phyloP scores from a whole-genome alignment of 768 basidiomycete species.

The Lactarius akahatsu region DNA sequence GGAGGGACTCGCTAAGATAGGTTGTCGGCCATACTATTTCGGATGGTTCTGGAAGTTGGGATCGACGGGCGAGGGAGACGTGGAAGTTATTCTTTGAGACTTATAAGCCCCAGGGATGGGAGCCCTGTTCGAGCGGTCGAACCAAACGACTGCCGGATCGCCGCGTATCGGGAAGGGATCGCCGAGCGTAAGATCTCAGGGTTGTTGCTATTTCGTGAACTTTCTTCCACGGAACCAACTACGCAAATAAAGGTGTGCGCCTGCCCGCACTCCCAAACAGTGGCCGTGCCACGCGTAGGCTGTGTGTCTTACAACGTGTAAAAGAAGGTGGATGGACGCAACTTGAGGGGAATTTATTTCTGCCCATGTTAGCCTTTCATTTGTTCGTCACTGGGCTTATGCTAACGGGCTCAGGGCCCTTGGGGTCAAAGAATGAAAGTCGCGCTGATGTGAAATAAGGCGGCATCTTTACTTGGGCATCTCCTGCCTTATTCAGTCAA shows the following conservation, averaged over 20 bases:
- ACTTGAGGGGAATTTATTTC: not conserved
- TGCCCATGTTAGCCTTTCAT: conserved; percentile 5
- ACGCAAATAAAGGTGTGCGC: conserved; percentile 22
- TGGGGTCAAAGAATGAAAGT: conserved; percentile 24
- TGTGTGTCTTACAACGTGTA: conserved; percentile 25
- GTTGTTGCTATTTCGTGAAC: conserved; percentile 26
- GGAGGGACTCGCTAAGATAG: conserved; percentile 37
- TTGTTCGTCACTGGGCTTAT: conserved; percentile 1
- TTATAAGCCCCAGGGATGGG: conserved; percentile 30
- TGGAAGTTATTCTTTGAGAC: conserved; percentile 35
- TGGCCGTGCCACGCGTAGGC: conserved; percentile 25
- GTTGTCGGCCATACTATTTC: conserved; percentile 37
- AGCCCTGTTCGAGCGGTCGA: conserved; percentile 31
- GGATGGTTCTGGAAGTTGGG: conserved; percentile 33
- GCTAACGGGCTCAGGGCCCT: conserved; percentile 13
- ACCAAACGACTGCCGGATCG: conserved; percentile 39
- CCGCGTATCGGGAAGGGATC: conserved; percentile 37
- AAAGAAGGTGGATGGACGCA: not conserved
- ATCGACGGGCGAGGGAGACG: conserved; percentile 32
- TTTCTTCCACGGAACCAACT: conserved; percentile 28
- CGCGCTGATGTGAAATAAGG: conserved; percentile 21
- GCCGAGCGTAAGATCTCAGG: conserved; percentile 34
- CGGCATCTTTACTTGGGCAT: conserved; percentile 15
- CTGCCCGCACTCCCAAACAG: conserved; percentile 19
- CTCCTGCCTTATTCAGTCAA: conserved; percentile 24